Evolutionary conservation across 768 basidiomycete species (phyloP), one percentile per base, ranked within the genome.

Genomic region (Boletellus ananiceps): DNA sequence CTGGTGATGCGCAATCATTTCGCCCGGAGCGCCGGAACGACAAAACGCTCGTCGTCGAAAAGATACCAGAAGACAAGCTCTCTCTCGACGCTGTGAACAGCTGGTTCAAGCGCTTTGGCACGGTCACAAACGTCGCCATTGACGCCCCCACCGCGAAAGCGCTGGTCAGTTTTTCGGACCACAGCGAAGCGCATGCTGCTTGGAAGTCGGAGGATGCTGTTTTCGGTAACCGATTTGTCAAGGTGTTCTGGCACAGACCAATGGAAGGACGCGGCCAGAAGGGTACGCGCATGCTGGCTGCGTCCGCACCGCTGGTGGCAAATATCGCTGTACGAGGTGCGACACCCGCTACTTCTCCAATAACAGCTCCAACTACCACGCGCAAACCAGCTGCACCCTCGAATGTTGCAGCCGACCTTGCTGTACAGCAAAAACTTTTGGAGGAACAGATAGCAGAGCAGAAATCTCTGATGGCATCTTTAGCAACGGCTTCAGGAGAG

Each of bases 141-240:
- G 93, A 97, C 64, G 70, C 71, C n/a, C 63, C 69, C 16, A 80
- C 74, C 39, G 77, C 81, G 39, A 91, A 93, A 64, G 93, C 93
- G 0, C 70, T 97, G 42, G 87, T 97, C 54, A 92, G 87, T 56
- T 97, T 96, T 68, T 76, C 81, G 31, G 80, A 75, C 8, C 91
- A 93, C 63, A 80, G 79, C 18, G 88, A 93, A 59, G 94, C 94
- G 0, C 82, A 86, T 60, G 79, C 81, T 12, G 94, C 94, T 1
- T 93, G 93, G 88, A 90, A 89, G 66, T 83, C 84, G 21, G 89
- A 94, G 67, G 92, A 95, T 54, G 92, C 93, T n/a, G 86, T 96
- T 13, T 96, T 96, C 61, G 83, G 82, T 11, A 94, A 93, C 58
- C 82, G 94, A 43, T 96, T 96, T 65, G 93, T 96, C 56, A 95